These are phyloP conservation scores for Neurospora sp. DNA, from an alignment of 495 filamentous ascomycete species.

Conservation along the genomic window DNA sequence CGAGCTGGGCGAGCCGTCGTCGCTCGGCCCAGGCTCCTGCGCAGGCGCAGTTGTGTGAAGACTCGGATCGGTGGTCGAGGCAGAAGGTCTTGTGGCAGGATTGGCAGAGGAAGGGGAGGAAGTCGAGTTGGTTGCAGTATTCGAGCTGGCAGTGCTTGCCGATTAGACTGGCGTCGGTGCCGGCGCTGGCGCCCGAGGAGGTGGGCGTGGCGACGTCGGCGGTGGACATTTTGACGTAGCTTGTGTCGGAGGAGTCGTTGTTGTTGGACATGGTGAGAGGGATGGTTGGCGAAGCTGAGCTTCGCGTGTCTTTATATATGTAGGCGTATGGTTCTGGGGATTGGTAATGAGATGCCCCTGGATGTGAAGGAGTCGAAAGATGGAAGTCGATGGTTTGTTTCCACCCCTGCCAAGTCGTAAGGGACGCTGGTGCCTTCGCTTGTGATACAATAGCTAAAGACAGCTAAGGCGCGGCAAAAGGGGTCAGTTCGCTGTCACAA, in stretches of 20 bases:
- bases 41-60: slow-evolving; percentile 67
- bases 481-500: background rate
- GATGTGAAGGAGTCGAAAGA: background rate
- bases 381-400: background rate
- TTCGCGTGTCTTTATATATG: slow-evolving; percentile 7
- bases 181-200: slow-evolving; percentile 34
- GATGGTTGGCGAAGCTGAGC: slow-evolving; percentile 1
- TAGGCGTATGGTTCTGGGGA: background rate
- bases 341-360: background rate
- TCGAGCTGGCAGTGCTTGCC: slow-evolving; percentile 84
- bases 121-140: slow-evolving; percentile 91
- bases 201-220: slow-evolving; percentile 39
- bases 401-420: background rate
- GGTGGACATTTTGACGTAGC: slow-evolving; percentile 38
- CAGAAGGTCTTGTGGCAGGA: slow-evolving; percentile 80
- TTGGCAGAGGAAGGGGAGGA: slow-evolving; percentile 91
- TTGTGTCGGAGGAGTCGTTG: slow-evolving; percentile 28
- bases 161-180: slow-evolving; percentile 71
- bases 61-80: slow-evolving; percentile 87
- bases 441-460: background rate
- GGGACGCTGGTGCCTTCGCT: background rate
- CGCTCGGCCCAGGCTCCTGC: slow-evolving; percentile 80
- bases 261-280: slow-evolving; percentile 27
- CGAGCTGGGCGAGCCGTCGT: slow-evolving; percentile 46
- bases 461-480: background rate